Percentiles rank a stretch among this genome's conserved stretches.
phyloP scores from a whole-genome alignment of 139 green algal species.

The Coccomyxa sp. region DNA sequence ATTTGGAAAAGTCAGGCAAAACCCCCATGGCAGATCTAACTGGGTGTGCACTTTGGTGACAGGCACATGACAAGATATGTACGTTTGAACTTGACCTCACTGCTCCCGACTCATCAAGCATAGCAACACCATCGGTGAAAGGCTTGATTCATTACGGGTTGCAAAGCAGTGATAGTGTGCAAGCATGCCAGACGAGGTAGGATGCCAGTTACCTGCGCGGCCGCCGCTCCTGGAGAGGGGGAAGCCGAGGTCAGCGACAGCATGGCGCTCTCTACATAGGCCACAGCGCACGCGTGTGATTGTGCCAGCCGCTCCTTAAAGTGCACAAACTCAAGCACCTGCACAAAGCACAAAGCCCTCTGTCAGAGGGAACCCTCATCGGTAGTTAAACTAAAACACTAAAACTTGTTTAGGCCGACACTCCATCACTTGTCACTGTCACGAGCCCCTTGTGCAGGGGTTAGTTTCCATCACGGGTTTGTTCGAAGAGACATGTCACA shows the following conservation, averaged over 20 bases:
- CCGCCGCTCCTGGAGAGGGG: too few relatives aligned
- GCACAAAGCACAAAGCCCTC: background rate
- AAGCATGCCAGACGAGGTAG: background rate
- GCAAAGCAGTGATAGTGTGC: background rate
- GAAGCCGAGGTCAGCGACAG: slow-evolving; percentile 5
- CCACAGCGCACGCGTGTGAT: slow-evolving; percentile 46
- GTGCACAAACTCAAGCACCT: slow-evolving; percentile 79
- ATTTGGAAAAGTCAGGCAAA: too few relatives aligned
- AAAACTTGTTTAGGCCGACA: background rate
- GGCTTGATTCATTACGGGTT: background rate
- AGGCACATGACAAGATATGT: too few relatives aligned
- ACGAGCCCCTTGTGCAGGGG: background rate
- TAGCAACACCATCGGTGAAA: background rate
- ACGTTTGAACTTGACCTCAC: too few relatives aligned
- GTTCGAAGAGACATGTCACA: background rate
- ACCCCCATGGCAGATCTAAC: too few relatives aligned
- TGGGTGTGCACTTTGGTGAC: too few relatives aligned
- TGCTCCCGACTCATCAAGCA: background rate
- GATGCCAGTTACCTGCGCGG: background rate
- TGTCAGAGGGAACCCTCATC: background rate
- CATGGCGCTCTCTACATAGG: slow-evolving; percentile 23
- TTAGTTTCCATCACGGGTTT: background rate
- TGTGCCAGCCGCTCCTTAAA: slow-evolving; percentile 68
- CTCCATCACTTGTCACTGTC: background rate
- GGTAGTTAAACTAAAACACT: background rate